phyloP scores from a whole-genome alignment of 805 yeast genomes.

The Ogataea henricii region DNA sequence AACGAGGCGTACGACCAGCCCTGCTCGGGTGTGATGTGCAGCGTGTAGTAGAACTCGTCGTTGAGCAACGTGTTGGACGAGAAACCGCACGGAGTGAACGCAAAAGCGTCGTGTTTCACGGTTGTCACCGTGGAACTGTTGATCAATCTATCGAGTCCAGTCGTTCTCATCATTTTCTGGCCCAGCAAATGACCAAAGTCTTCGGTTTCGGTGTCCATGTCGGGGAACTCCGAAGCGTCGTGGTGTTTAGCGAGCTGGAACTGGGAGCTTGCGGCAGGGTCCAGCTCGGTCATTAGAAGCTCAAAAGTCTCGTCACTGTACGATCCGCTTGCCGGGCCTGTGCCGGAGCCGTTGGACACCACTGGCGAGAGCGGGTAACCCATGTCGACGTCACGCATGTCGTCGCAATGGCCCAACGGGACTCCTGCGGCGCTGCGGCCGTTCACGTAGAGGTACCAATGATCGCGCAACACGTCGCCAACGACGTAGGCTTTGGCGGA shows the following conservation, averaged over 20 bases:
- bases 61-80: constrained; percentile 81
- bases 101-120: constrained; percentile 75
- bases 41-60: constrained; percentile 64
- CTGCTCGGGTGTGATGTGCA: constrained; percentile 91
- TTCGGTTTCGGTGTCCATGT: constrained; percentile 51
- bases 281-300: constrained; percentile 85
- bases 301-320: constrained; percentile 68
- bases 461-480: constrained; percentile 79
- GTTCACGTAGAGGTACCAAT: constrained; percentile 86
- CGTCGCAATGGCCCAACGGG: background rate
- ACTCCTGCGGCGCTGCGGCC: constrained; percentile 33
- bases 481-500: constrained; percentile 67
- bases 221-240: constrained; percentile 30
- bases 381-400: constrained; percentile 4
- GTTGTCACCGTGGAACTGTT: background rate
- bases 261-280: constrained; percentile 53
- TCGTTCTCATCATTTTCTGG: constrained; percentile 57
- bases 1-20: constrained; percentile 97
- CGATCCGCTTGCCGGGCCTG: background rate
- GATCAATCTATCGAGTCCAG: constrained; percentile 61
- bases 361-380: constrained; percentile 29
- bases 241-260: constrained; percentile 46
- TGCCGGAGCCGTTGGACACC: constrained; percentile 12
- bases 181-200: constrained; percentile 85
- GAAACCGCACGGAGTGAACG: constrained; percentile 93